Evolutionary conservation across 2,329 filamentous ascomycete species (phyloP), one percentile per base, ranked within the genome.

Genomic region (Achaetomium macrosporum): DNA sequence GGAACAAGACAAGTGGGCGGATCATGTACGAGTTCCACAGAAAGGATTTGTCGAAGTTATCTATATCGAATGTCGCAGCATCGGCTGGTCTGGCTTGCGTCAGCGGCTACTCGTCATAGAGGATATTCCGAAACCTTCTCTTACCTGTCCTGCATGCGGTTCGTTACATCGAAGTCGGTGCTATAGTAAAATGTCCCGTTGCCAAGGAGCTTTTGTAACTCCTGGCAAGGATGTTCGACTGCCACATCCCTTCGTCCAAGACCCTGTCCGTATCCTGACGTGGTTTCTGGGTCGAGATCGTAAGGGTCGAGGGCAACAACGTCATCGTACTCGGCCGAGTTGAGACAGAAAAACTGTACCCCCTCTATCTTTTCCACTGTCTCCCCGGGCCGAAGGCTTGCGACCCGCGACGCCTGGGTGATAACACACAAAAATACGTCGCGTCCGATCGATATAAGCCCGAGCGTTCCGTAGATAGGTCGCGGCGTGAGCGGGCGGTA

Each of bases 21-120:
- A 99, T 96, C 90, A 99, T 96, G 71, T 95, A 96, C 3, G 90
- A 95, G 66, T 99, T 99, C 93, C 93, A 99, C 16, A 99, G 73
- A 66, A 96, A 96, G 1, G 88, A 87, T 64, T 90, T 87, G 68
- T 99, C 90, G 57, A 97, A 84, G 64, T 89, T 93, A 66, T 96
- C 90, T 56, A 96, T 90, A 57, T 95, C 88, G 58, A 97, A 91
- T 0, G 87, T 84, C 42, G 84, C 79, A 17, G 82, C 82, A 66
- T 92, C 89, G 52, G 86, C 82, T 13, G 85, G 83, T 62, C 87
- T 90, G 55, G 2, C 60, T 57, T 63, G 53, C 47, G 56, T 62
- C 20, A 65, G 61, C 30, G 49, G 35, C 39, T 31, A 29, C 41
- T 13, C 17, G 30, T 16, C 12, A 52, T 29, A 19, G 40, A 17